Conservation (phyloP, 306 rosid species). For the Delonix regia region DNA sequence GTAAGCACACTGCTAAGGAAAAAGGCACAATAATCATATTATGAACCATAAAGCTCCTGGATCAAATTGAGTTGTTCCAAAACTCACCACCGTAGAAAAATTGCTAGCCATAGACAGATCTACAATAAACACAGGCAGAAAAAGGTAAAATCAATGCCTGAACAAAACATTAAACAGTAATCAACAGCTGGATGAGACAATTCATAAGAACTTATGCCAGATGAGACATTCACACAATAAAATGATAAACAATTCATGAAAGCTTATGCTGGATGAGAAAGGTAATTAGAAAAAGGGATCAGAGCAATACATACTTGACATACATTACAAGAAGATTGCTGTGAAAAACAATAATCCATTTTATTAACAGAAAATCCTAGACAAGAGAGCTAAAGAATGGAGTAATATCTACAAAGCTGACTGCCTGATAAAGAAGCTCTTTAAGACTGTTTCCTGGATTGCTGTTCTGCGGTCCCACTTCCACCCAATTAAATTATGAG, state of each 20-base stretch:
- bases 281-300: constrained; percentile 20
- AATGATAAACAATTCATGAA: constrained; percentile 6
- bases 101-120: constrained; percentile 75
- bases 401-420: constrained; percentile 13
- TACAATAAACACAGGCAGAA: constrained; percentile 50
- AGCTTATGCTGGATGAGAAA: constrained; percentile 32
- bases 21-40: constrained; percentile 32
- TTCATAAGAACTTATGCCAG: neutral
- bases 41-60: constrained; percentile 35
- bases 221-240: constrained; percentile 21
- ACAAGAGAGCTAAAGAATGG: neutral
- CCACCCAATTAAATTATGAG: neutral
- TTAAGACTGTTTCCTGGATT: constrained; percentile 9
- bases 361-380: constrained; percentile 4
- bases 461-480: neutral
- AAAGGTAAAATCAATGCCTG: constrained; percentile 45
- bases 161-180: constrained; percentile 23
- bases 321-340: neutral
- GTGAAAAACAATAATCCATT: constrained; percentile 5
- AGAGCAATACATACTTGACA: constrained; percentile 4
- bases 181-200: constrained; percentile 12
- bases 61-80: constrained; percentile 37
- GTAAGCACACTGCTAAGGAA: constrained; percentile 21
- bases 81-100: constrained; percentile 70
- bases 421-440: neutral